These are phyloP conservation scores for Geosmithia flava DNA, from an alignment of 2,329 filamentous ascomycete genomes.

Conservation along the genomic window DNA sequence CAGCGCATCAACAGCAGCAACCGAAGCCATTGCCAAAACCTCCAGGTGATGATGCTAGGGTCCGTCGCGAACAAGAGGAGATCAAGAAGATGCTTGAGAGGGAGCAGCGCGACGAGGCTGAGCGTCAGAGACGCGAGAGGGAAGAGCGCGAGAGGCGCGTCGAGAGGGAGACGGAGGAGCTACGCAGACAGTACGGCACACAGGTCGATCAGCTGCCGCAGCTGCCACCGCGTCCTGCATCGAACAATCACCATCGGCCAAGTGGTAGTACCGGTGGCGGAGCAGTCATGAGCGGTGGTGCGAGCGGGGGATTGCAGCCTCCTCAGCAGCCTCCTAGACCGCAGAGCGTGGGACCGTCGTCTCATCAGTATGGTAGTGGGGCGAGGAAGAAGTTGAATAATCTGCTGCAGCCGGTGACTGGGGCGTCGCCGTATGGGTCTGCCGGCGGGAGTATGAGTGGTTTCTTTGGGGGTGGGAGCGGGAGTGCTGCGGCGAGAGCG, in stretches of 20 bases:
- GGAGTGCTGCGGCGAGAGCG: slow-evolving; percentile 10
- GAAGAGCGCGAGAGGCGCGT: slow-evolving; percentile 40
- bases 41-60: slow-evolving; percentile 24
- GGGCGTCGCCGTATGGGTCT: slow-evolving; percentile 17
- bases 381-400: slow-evolving; percentile 14
- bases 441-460: slow-evolving; percentile 31
- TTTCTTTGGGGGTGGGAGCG: slow-evolving; percentile 21
- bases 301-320: slow-evolving; percentile 10
- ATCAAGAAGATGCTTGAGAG: slow-evolving; percentile 54
- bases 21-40: slow-evolving; percentile 6
- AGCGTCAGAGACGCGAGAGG: slow-evolving; percentile 26
- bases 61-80: slow-evolving; percentile 39
- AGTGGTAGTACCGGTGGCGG: slow-evolving; percentile 3
- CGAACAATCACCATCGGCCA: slow-evolving; percentile 6
- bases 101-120: slow-evolving; percentile 51
- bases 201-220: slow-evolving; percentile 24
- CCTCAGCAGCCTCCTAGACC: slow-evolving; percentile 29
- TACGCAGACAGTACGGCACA: slow-evolving; percentile 57
- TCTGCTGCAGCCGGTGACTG: slow-evolving; percentile 8
- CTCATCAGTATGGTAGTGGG: not conserved
- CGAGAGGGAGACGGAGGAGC: slow-evolving; percentile 71
- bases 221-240: slow-evolving; percentile 7
- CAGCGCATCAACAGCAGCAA: slow-evolving; percentile 9
- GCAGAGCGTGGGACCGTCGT: slow-evolving; percentile 29
- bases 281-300: slow-evolving; percentile 8